A percentile compares a stretch with the other conserved stretches of the same genome.
phyloP scores from a whole-genome alignment of 2,329 filamentous ascomycete species.

The Chalara sp. region DNA sequence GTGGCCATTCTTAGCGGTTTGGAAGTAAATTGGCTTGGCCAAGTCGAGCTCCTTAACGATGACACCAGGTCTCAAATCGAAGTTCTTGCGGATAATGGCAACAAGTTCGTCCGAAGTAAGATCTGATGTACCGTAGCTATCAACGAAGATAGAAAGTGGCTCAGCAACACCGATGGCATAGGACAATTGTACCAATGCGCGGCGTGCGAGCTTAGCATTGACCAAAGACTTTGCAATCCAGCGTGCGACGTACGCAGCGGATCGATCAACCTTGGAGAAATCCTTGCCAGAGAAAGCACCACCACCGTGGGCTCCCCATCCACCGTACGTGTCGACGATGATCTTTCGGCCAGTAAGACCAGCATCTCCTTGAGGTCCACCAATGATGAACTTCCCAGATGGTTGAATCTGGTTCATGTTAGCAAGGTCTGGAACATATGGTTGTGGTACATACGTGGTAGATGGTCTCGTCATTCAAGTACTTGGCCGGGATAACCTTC shows the following conservation, averaged over 20 bases:
- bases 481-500: conserved; percentile 85
- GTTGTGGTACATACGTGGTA: conserved; percentile 67
- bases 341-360: conserved; percentile 99
- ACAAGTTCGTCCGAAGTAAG: conserved; percentile 91
- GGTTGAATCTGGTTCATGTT: conserved; percentile 67
- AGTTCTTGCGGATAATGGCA: conserved; percentile 90
- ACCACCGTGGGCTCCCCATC: conserved; percentile 99
- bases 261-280: conserved; percentile 99
- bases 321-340: conserved; percentile 96
- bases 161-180: conserved; percentile 99
- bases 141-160: conserved; percentile 95
- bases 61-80: conserved; percentile 95
- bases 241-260: conserved; percentile 91
- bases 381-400: conserved; percentile 97
- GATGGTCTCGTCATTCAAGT: conserved; percentile 86
- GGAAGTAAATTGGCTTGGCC: conserved; percentile 92
- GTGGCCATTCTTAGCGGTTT: conserved; percentile 99
- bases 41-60: conserved; percentile 97
- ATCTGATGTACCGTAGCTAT: conserved; percentile 90
- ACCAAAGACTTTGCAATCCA: conserved; percentile 99
- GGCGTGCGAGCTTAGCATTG: conserved; percentile 78
- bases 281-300: conserved; percentile 99
- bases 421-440: neutral
- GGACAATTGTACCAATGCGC: conserved; percentile 92
- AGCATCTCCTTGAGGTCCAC: conserved; percentile 97